phyloP scores from a whole-genome alignment of 306 rosid species.

The Cotoneaster glaucophyllus region DNA sequence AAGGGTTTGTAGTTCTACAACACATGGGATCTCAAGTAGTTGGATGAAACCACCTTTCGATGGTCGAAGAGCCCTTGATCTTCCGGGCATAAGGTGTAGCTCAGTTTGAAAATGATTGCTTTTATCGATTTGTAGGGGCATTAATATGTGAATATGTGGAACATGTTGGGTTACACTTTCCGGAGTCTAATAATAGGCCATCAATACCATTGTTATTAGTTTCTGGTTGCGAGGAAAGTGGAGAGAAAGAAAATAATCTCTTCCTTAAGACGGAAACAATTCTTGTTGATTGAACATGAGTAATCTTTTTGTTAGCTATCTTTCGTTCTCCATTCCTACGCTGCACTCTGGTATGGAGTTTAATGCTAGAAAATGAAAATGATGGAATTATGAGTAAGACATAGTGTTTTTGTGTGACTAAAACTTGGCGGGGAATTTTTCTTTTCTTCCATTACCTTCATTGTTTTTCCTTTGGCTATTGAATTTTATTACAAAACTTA shows the following conservation, averaged over 20 bases:
- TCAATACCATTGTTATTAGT: neutral
- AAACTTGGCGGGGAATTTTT: neutral
- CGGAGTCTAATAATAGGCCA: neutral
- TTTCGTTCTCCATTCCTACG: neutral
- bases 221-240: neutral
- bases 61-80: slow-evolving; percentile 45
- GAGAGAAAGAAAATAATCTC: slow-evolving; percentile 5
- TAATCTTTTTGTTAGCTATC: neutral
- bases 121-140: slow-evolving; percentile 4
- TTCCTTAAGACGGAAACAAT: neutral
- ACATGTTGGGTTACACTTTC: neutral
- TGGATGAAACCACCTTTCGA: slow-evolving; percentile 48
- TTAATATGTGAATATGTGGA: neutral
- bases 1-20: slow-evolving; percentile 44
- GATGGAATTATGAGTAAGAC: neutral
- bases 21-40: slow-evolving; percentile 41
- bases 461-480: neutral
- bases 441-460: neutral
- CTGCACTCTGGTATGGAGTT: neutral
- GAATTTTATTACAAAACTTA: neutral
- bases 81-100: slow-evolving; percentile 42
- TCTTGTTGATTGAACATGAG: neutral
- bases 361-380: neutral
- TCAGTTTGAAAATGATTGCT: slow-evolving; percentile 6
- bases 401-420: neutral